Conservation (phyloP, 495 filamentous ascomycete genomes). For the Xylaria intraflava region DNA sequence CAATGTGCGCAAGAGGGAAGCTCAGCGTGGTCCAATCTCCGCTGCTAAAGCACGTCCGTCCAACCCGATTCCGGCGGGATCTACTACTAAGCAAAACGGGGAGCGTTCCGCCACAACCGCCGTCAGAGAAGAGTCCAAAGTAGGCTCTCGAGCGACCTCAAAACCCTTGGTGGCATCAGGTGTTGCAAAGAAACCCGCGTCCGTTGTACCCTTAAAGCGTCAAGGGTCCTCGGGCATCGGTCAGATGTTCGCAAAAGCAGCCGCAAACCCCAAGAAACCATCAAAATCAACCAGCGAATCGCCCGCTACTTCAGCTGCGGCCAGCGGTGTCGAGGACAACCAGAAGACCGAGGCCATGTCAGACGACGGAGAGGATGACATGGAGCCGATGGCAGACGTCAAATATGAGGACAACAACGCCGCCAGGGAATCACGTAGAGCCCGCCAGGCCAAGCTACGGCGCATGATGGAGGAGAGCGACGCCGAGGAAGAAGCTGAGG, state of each 20-base stretch:
- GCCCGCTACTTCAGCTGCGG: slow-evolving; percentile 28
- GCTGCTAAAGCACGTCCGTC: slow-evolving; percentile 10
- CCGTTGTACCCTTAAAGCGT: slow-evolving; percentile 47
- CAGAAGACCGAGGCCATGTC: slow-evolving; percentile 46
- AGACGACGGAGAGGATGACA: slow-evolving; percentile 65
- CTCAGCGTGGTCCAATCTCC: slow-evolving; percentile 19
- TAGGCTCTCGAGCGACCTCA: slow-evolving; percentile 15
- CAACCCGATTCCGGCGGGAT: slow-evolving; percentile 18
- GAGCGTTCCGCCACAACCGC: slow-evolving; percentile 15
- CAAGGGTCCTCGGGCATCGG: slow-evolving; percentile 57
- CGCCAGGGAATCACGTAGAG: slow-evolving; percentile 54
- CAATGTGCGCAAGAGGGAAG: slow-evolving; percentile 35
- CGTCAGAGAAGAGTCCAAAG: slow-evolving; percentile 32
- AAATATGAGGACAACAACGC: slow-evolving; percentile 29
- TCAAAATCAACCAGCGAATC: slow-evolving; percentile 35
- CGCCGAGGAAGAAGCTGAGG: slow-evolving; percentile 35
- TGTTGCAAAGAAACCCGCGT: slow-evolving; percentile 33
- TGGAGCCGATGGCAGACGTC: slow-evolving; percentile 41
- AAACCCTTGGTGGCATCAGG: slow-evolving; percentile 25
- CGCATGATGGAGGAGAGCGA: slow-evolving; percentile 88
- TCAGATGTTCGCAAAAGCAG: slow-evolving; percentile 77
- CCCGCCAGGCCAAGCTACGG: slow-evolving; percentile 64
- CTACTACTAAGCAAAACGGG: slow-evolving; percentile 14
- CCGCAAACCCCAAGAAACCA: slow-evolving; percentile 53
- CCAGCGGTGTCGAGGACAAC: slow-evolving; percentile 37